Base-by-base conservation (phyloP, 148 eudicot genomes). In the Camellia japonica region DNA sequence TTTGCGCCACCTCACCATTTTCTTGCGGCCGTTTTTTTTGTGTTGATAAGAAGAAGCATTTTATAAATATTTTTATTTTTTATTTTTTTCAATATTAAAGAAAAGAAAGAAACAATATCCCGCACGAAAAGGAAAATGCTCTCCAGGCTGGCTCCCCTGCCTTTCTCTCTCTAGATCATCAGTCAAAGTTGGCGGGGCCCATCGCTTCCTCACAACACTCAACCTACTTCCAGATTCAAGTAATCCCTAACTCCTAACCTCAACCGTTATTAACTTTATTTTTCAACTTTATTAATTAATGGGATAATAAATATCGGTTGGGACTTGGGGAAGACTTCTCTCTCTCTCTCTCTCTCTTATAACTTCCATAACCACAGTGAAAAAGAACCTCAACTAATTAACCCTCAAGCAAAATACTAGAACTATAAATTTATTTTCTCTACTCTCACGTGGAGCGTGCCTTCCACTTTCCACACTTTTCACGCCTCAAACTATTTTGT, bases 71-170 rank as follows among this genome's bases (percentile, higher is more conserved):
- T 6, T 69, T 69, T 69, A 14, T 16, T 44, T 30, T 30, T 1
- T 30, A 30, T 30, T 30, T 30, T 30, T 30, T 30, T 30, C 0
- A 30, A 30, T 30, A 30, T 69, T 23, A 65, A 65, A 41, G 2
- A 6, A 13, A 61, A 58, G 10, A 23, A 23, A 55, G 62, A 3
- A 47, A 47, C 78, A 79, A 73, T 81, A 78, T 72, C 79, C 71
- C 58, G 75, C 81, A 74, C 76, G 72, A 78, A 80, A 82, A 80
- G 63, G 78, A 61, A 52, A 82, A 82, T 84, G 87, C 76, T 66
- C 47, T 86, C 86, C 93, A 86, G 93, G 78, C 83, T 88, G 90
- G 84, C 88, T 46, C 20, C 42, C 52, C 56, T 12, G 16, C 23
- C 74, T 16, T 43, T 56, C 46, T 44, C 52, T 49, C 49, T 73